Conservation (phyloP, 768 basidiomycete species). For the Suillus lakei region DNA sequence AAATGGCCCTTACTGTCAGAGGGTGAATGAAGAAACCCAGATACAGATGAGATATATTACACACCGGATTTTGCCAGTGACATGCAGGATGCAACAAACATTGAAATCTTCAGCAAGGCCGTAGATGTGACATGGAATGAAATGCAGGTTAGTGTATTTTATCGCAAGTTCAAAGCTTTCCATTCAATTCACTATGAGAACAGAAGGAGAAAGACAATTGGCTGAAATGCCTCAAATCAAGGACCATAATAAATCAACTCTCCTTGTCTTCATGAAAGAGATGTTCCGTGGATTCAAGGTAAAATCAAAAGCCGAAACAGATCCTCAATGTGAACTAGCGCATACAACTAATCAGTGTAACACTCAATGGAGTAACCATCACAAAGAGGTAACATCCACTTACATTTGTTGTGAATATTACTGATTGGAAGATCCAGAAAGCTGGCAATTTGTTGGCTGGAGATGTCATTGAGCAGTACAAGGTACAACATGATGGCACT, state of each 20-base stretch:
- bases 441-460: not conserved
- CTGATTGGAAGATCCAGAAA: not conserved
- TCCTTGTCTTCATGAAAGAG: constrained; percentile 6
- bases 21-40: no score
- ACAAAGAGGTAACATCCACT: constrained; percentile 3
- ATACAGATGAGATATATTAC: no score
- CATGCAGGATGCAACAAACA: no score
- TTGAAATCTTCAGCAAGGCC: no score
- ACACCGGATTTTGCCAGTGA: no score
- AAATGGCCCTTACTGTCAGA: no score
- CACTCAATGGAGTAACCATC: not conserved
- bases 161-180: no score
- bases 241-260: not conserved
- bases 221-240: no score
- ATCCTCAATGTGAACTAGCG: not conserved
- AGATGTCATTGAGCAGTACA: not conserved
- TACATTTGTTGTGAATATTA: not conserved
- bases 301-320: not conserved
- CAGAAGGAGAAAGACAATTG: no score
- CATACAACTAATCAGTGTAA: constrained; percentile 1
- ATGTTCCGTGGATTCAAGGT: constrained; percentile 2
- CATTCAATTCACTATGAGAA: no score
- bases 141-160: no score
- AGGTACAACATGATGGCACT: constrained; percentile 1
- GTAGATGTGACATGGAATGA: no score